phyloP scores from a whole-genome alignment of 2,329 filamentous ascomycete species.

The Calonectria pseudoturangicola region DNA sequence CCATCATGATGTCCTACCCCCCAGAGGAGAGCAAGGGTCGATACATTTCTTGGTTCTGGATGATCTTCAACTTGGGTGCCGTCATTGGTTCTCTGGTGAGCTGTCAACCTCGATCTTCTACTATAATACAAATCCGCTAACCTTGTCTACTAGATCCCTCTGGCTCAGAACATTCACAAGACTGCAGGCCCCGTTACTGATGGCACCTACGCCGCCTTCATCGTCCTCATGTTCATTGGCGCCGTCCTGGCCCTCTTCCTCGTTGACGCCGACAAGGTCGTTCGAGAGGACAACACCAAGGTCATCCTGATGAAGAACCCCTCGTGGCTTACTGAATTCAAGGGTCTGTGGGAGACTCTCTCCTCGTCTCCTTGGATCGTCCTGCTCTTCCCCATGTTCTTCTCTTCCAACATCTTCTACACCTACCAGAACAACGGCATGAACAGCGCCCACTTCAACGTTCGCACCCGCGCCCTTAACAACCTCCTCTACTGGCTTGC shows the following conservation, averaged over 20 bases:
- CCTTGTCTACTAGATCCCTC: constrained; percentile 71
- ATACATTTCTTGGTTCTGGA: constrained; percentile 95
- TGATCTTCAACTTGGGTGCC: constrained; percentile 94
- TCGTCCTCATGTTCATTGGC: constrained; percentile 70
- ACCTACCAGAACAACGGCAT: constrained; percentile 74
- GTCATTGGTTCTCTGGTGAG: constrained; percentile 84
- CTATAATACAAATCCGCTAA: constrained; percentile 21
- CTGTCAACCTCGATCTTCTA: constrained; percentile 19
- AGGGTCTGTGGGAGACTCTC: constrained; percentile 66
- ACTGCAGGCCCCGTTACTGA: constrained; percentile 67
- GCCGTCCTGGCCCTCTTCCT: constrained; percentile 68
- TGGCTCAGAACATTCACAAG: constrained; percentile 81
- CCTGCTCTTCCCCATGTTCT: constrained; percentile 71
- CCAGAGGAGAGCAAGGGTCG: constrained; percentile 87
- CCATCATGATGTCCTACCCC: constrained; percentile 94
- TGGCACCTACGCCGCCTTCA: constrained; percentile 69
- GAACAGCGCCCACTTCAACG: constrained; percentile 73
- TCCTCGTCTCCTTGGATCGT: constrained; percentile 56
- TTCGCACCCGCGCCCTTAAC: constrained; percentile 73
- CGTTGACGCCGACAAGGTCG: constrained; percentile 65
- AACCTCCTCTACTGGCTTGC: constrained; percentile 73
- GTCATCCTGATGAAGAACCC: constrained; percentile 61
- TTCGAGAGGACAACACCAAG: constrained; percentile 63
- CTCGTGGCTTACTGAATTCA: constrained; percentile 57
- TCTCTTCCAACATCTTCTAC: constrained; percentile 74